A percentile compares a stretch with the other conserved stretches of the same genome.
These are phyloP conservation scores for Nigrospora oryzae DNA, from an alignment of 2,329 filamentous ascomycete species.

Conservation along the genomic window DNA sequence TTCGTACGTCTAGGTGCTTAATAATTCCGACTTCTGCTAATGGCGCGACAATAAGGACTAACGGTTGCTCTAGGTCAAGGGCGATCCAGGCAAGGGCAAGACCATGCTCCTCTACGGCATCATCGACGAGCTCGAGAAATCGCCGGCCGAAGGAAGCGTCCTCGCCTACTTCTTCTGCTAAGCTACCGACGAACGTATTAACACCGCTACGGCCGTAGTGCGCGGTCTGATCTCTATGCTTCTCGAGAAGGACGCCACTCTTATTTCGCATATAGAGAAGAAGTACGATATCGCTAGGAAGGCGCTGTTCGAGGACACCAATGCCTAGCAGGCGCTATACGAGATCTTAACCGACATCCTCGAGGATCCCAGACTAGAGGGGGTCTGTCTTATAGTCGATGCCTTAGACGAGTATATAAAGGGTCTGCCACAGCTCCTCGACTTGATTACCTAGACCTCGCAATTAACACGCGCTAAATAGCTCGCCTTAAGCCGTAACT, in stretches of 20 bases:
- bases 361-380: conserved; percentile 19
- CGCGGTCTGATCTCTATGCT: conserved; percentile 21
- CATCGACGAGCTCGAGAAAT: conserved; percentile 13
- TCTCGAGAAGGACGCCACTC: conserved; percentile 14
- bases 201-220: conserved; percentile 19
- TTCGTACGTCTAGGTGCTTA: conserved; percentile 23
- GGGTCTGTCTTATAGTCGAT: conserved; percentile 31
- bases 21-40: conserved; percentile 14
- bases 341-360: conserved; percentile 32
- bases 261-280: conserved; percentile 23
- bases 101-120: conserved; percentile 23
- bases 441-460: conserved; percentile 21
- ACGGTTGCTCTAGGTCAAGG: conserved; percentile 17
- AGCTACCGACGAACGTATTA: conserved; percentile 14
- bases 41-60: conserved; percentile 13
- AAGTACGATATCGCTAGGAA: conserved; percentile 20
- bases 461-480: conserved; percentile 23
- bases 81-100: conserved; percentile 25
- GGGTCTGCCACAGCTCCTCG: conserved; percentile 20
- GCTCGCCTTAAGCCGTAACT: conserved; percentile 34
- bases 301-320: conserved; percentile 24
- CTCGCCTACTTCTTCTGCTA: conserved; percentile 24
- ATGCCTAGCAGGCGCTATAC: conserved; percentile 27
- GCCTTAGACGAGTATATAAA: conserved; percentile 35
- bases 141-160: neutral